Base-by-base conservation (phyloP, 108 stramenopile species). In the Skeletonema costatum region DNA sequence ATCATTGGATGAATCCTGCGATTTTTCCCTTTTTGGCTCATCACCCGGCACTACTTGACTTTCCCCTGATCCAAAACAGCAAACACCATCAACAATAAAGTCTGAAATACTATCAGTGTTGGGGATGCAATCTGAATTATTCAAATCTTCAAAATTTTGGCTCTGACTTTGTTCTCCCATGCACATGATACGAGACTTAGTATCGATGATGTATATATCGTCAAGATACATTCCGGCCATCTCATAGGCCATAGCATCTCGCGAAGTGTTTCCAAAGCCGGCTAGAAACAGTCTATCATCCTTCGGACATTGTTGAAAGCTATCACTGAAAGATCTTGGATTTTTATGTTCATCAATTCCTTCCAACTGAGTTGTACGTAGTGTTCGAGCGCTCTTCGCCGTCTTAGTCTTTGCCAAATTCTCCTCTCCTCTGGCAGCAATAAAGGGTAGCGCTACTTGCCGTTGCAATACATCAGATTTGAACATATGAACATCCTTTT, bases 241-340 rank as follows among this genome's bases (percentile, higher is more conserved):
- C 71, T 90, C 83, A 78, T 93, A 93, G 0, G 92, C 92, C 44
- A 80, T 85, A 13, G 85, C 79, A 74, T 95, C 94, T 63, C 86
- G 89, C 13, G 71, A 35, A 38, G 87, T 92, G 67, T 95, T 95
- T 53, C 94, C 94, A 77, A 95, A 90, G 2, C 90, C 94, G 32
- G 89, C 91, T 5, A 89, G 51, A 65, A 95, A 91, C 19, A 92
- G 64, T 42, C 80, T 74, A 73, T 80, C 50, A 13, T 86, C 82
- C 11, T 25, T 39, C n/a, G 44, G 48, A 16, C 75, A 38, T 32
- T 53, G 25, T 38, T 66, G 25, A 1, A 64, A 67, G 29, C 35
- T 48, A 35, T 48, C 64, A 51, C 70, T 71, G 13, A 21, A 59
- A 14, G 39, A 56, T 42, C 70, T 13, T n/a, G 25, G 29, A 33